These are phyloP conservation scores for Arthroderma sp. DNA, from an alignment of 2,329 filamentous ascomycete genomes.

Conservation along the genomic window DNA sequence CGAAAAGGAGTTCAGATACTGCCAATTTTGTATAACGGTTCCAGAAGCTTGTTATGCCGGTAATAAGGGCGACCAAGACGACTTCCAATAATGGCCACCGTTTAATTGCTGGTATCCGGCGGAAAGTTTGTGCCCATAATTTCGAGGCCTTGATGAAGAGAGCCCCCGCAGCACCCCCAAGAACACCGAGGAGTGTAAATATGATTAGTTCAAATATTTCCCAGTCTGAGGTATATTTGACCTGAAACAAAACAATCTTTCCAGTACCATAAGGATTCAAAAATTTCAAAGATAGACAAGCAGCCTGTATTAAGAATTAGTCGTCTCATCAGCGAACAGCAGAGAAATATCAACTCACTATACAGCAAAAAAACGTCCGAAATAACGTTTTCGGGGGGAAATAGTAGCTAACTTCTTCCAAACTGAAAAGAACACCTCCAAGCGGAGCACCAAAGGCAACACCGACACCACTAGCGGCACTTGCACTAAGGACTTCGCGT, in stretches of 20 bases:
- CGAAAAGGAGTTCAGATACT: slow-evolving; percentile 79
- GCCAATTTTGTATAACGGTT: slow-evolving; percentile 79
- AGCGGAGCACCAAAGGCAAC: slow-evolving; percentile 91
- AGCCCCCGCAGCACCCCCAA: slow-evolving; percentile 75
- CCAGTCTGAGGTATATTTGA: slow-evolving; percentile 84
- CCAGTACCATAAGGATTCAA: slow-evolving; percentile 90
- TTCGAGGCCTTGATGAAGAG: slow-evolving; percentile 94
- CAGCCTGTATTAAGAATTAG: slow-evolving; percentile 29
- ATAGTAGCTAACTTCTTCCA: slow-evolving; percentile 95
- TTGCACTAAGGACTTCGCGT: slow-evolving; percentile 81
- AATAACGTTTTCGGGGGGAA: slow-evolving; percentile 96
- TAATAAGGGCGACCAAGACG: slow-evolving; percentile 69
- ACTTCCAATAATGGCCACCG: slow-evolving; percentile 76
- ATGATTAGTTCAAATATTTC: slow-evolving; percentile 76
- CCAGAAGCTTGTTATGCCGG: slow-evolving; percentile 82
- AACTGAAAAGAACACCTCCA: slow-evolving; percentile 82
- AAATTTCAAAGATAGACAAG: slow-evolving; percentile 83
- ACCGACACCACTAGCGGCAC: slow-evolving; percentile 80
- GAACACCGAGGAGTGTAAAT: slow-evolving; percentile 73
- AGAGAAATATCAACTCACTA: slow-evolving; percentile 38
- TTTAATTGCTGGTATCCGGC: slow-evolving; percentile 69
- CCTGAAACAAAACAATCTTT: slow-evolving; percentile 94
- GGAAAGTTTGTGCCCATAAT: slow-evolving; percentile 78
- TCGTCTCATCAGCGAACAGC: background rate
- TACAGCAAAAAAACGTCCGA: slow-evolving; percentile 96